A percentile compares a stretch with the other conserved stretches of the same genome.
Evolutionary conservation across 108 stramenopile species (phyloP).

Genomic region (Mediolabrus comicus): DNA sequence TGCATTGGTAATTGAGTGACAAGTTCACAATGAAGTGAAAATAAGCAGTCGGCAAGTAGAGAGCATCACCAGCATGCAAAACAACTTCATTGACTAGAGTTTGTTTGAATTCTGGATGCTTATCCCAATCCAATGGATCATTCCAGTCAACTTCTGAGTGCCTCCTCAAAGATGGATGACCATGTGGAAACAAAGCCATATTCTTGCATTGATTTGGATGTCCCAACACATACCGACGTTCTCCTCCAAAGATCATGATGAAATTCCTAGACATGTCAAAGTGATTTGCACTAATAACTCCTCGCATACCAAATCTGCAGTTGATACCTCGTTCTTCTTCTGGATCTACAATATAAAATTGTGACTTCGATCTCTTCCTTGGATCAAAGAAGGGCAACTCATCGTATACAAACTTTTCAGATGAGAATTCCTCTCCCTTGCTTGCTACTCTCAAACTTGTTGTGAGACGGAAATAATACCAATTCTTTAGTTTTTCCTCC

Average conservation of each 20-base stretch:
- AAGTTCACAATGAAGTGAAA: conserved; percentile 93
- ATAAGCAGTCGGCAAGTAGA: conserved; percentile 94
- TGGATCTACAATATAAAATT: conserved; percentile 74
- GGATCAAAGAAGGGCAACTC: conserved; percentile 61
- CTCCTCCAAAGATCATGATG: conserved; percentile 65
- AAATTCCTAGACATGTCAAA: conserved; percentile 83
- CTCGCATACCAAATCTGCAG: conserved; percentile 86
- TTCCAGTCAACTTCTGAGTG: conserved; percentile 50
- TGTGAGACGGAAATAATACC: conserved; percentile 72
- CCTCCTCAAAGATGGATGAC: conserved; percentile 57
- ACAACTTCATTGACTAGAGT: conserved; percentile 85
- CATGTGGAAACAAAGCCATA: conserved; percentile 62
- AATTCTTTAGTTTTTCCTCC: conserved; percentile 35
- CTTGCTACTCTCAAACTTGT: conserved; percentile 25
- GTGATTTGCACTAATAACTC: conserved; percentile 74
- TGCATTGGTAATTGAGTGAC: conserved; percentile 95
- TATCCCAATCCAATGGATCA: conserved; percentile 43
- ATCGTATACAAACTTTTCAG: conserved; percentile 44
- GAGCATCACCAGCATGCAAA: conserved; percentile 90
- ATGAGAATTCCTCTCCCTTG: neutral
- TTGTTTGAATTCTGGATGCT: conserved; percentile 74
- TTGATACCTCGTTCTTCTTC: conserved; percentile 72
- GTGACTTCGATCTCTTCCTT: conserved; percentile 24
- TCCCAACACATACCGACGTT: conserved; percentile 68
- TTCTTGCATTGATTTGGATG: conserved; percentile 65